Conservation (phyloP, 2,329 filamentous ascomycete species). For the Fusarium stilboides region DNA sequence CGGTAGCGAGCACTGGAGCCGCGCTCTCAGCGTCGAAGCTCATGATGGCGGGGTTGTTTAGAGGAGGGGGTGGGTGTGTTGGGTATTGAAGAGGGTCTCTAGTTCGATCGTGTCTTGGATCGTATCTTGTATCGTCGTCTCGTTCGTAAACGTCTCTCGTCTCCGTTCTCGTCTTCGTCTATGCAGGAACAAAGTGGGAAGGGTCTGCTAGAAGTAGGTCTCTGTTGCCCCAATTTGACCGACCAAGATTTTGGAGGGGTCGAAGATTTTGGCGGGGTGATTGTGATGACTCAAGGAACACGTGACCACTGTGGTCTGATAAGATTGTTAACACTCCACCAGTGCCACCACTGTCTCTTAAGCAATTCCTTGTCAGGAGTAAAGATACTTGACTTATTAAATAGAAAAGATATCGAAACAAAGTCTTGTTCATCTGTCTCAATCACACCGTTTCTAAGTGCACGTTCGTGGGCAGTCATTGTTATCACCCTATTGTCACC, state of each 20-base stretch:
- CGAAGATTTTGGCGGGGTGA: constrained; percentile 48
- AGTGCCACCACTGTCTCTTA: constrained; percentile 23
- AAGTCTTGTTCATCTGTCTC: neutral
- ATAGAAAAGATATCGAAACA: neutral
- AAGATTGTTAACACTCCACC: constrained; percentile 8
- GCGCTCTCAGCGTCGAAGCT: constrained; percentile 49
- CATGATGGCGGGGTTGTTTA: constrained; percentile 40
- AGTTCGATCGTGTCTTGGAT: neutral
- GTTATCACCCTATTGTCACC: constrained; percentile 36
- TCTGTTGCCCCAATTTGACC: constrained; percentile 37
- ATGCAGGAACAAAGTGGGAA: constrained; percentile 30
- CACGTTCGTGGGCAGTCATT: constrained; percentile 5
- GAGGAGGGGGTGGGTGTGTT: constrained; percentile 1
- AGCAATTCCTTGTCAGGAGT: neutral
- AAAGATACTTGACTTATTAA: constrained; percentile 5
- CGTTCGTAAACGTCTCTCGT: constrained; percentile 5
- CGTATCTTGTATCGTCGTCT: constrained; percentile 1
- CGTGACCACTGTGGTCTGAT: constrained; percentile 31
- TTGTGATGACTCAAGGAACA: constrained; percentile 45
- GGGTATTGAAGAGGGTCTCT: neutral
- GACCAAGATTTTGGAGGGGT: constrained; percentile 46
- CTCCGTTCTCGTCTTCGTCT: constrained; percentile 9
- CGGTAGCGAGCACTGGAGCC: constrained; percentile 47
- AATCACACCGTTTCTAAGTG: constrained; percentile 6
- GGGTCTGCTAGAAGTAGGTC: constrained; percentile 35